Evolutionary conservation across 2,329 filamentous ascomycete species (phyloP), one percentile per base, ranked within the genome.

Genomic region (Peltaster fructicola): DNA sequence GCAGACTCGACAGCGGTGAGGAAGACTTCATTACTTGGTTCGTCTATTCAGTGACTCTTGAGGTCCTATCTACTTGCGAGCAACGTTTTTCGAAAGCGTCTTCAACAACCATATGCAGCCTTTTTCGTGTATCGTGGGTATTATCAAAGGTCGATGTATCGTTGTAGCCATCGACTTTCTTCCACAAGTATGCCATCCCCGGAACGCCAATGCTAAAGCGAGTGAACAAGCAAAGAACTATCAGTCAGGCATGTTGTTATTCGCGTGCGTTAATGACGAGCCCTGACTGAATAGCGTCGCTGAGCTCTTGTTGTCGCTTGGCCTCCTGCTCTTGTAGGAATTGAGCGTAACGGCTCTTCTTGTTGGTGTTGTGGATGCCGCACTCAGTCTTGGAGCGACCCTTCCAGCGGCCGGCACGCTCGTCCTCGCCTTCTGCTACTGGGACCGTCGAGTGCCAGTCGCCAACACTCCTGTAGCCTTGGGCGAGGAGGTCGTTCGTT

Each of bases 301-400:
- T 45, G 18, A 68, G 40, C 20, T 60, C 62, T 39, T 66, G 56
- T 35, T 69, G 65, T 38, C 72, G 61, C 59, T 79, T 73, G 45
- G 63, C 57, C 48, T 81, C 73, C 52, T 77, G 68, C 32, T 81
- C 71, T 42, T 65, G 63, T 28, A 91, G 56, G 54, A 76, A 93
- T 54, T 84, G 72, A 7, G 82, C 78, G 46, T 95, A 98, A 40
- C 82, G 74, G 30, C 80, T 91, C 52, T 84, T 75, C 56, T 88
- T 90, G 64, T 95, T 95, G n/a, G n/a, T n/a, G 63, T 93, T 93
- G 68, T 98, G 88, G 47, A 98, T 95, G 23, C 88, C 88, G 52
- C 88, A 98, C 61, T 98, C 88, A 9, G 82, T 90, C 73, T 98
- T 98, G 44, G 65, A 59, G 53, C 82, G 77, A 33, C 88, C 88